A percentile compares a stretch with the other conserved stretches of the same genome.
Evolutionary conservation across 2,329 filamentous ascomycete genomes (phyloP).

Genomic region (Berkeleyomyces basicola): DNA sequence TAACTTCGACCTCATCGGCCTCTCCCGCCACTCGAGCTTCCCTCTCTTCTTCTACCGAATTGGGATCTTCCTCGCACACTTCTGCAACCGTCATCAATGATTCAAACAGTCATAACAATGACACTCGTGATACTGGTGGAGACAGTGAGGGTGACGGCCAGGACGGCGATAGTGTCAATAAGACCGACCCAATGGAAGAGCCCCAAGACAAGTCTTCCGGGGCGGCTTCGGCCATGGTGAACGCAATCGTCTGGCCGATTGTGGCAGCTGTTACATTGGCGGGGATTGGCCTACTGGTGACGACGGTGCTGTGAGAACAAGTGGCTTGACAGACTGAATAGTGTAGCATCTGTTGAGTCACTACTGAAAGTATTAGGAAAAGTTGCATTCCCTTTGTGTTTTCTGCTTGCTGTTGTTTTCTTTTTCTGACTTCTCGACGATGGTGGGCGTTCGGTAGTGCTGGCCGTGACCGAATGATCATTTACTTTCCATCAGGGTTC

Average conservation of each 20-base stretch:
- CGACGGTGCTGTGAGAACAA: not conserved
- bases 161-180: not conserved
- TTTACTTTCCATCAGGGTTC: not conserved
- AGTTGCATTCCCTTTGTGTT: not conserved
- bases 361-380: too few species aligned
- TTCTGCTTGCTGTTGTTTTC: conserved; percentile 4
- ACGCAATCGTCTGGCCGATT: conserved; percentile 12
- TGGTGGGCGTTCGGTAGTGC: not conserved
- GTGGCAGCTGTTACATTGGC: conserved; percentile 1
- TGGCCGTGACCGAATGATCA: not conserved
- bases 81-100: not conserved
- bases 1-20: not conserved
- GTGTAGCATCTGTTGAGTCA: not conserved
- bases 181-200: not conserved
- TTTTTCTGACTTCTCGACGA: not conserved
- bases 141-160: not conserved
- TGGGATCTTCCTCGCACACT: not conserved
- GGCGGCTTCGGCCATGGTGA: not conserved
- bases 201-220: not conserved
- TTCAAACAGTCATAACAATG: not conserved
- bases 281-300: conserved; percentile 3
- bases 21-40: not conserved
- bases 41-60: not conserved
- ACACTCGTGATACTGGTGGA: not conserved
- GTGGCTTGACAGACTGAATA: not conserved